These are phyloP conservation scores for Verruconis gallopava DNA, from an alignment of 2,329 filamentous ascomycete genomes.

Conservation along the genomic window DNA sequence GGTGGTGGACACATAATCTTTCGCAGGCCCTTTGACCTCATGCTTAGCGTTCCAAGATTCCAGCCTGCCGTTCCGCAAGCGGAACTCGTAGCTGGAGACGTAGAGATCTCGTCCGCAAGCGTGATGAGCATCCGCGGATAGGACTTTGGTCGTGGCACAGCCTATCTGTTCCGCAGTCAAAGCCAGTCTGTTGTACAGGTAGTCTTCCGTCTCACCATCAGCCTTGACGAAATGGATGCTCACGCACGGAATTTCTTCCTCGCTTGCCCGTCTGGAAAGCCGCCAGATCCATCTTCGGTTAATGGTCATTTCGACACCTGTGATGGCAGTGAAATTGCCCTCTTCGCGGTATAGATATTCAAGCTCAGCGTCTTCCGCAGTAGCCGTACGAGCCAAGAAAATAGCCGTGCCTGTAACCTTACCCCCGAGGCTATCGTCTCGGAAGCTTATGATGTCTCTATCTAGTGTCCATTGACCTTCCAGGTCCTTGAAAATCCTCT, in stretches of 20 bases:
- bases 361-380: background rate
- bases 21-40: conserved; percentile 27
- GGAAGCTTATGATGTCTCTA: conserved; percentile 4
- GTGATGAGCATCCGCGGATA: conserved; percentile 3
- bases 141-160: background rate
- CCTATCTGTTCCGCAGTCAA: background rate
- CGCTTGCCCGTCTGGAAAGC: background rate
- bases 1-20: conserved; percentile 23
- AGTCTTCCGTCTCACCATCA: conserved; percentile 5
- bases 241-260: background rate
- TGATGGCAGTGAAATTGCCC: conserved; percentile 3
- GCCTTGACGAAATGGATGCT: conserved; percentile 9
- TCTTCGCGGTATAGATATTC: conserved; percentile 1
- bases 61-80: conserved; percentile 8
- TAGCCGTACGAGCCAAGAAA: background rate
- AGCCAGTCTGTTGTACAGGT: conserved; percentile 5
- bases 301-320: background rate
- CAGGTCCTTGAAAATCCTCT: conserved; percentile 1
- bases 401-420: conserved; percentile 3
- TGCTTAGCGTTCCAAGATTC: conserved; percentile 25
- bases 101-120: conserved; percentile 10
- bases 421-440: conserved; percentile 1
- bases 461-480: conserved; percentile 4
- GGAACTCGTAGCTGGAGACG: conserved; percentile 5
- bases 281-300: conserved; percentile 8